Base-by-base conservation (phyloP, 2,329 filamentous ascomycete genomes). In the Rugonectria rugulosa region DNA sequence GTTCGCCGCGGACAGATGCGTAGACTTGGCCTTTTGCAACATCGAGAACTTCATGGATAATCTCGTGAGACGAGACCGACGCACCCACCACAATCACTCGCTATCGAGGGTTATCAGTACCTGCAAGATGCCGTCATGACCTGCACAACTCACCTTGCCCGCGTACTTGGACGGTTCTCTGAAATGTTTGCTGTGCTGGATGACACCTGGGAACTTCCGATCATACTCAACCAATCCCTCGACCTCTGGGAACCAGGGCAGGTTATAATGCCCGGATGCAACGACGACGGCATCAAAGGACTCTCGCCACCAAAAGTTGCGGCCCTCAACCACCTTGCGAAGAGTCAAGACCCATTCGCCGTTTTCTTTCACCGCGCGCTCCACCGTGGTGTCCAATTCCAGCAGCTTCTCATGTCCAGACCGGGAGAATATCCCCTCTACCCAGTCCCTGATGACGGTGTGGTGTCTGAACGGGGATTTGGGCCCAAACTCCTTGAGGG, bases 51-150 rank as follows among this genome's bases (percentile, higher is more conserved):
- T 82, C 81, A 45, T 82, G 80, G 2, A 81, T 73, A 3, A 84
- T 81, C 61, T 87, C 85, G 42, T 82, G 77, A 0, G 82, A 81
- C 0, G 83, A 87, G 6, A 86, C 81, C 1, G 79, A 84, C 8
- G 78, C 84, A 1, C 84, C 84, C 7, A 88, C 78, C 0, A 85
- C 78, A 1, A 88, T 68, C 0, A 86, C 79, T 59, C 69, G 75
- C 79, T 84, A 31, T 42, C 3, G 2, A 9, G 1, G 11, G 3
- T 19, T 2, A 10, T 45, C 7, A 44, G 27, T 15, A 14, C 14
- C n/a, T 21, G 40, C 3, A 5, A 14, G 14, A 12, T 6, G 10
- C 5, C 26, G 6, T 4, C 8, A 17, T 14, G 15, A 3, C 4
- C 27, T 10, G 1, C 17, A 3, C 8, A 4, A 21, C 15, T 3